Base-by-base conservation (phyloP, 2,329 filamentous ascomycete genomes). In the Monosporascus sp. region DNA sequence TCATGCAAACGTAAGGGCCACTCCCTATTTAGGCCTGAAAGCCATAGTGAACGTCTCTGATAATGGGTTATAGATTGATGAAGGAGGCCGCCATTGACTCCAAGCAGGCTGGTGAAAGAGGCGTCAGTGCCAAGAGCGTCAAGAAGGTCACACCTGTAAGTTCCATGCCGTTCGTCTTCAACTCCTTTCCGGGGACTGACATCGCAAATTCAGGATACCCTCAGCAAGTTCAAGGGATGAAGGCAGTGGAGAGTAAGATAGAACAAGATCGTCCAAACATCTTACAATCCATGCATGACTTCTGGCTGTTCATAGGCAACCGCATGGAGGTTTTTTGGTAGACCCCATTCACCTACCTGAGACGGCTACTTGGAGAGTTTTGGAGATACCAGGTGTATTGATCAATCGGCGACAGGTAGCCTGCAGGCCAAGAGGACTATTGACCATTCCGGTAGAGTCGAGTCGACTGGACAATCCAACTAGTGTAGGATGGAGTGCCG, bases 1-100 rank as follows among this genome's bases (percentile, higher is more conserved):
- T 96, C 61, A 86, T 96, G 81, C 79, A 84, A 65, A 77, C 74
- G 81, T 83, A 69, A 50, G 74, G 39, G 38, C 6, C 15, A 8
- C 27, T 27, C 31, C 44, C 8, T 27, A 3, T n/a, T 15, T 34
- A 18, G 18, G 3, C 15, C 3, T 7, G 17, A 6, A 36, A 44
- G 24, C 7, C 6, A 11, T 14, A 11, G 31, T 11, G 31, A 17
- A 44, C 42, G 34, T 17, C 54, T 59, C 52, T 56, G 25, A 61
- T 39, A 5, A 31, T 50, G 18, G 6, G 6, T 11, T 17, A 47
- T 60, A 92, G 89, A 44, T 75, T 95, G 50, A 80, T 95, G 68
- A 90, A 88, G 60, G 90, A 94, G 72, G 87, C 90, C 0, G 79
- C 82, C 2, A 93, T 93, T 56, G 82, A 85, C 62, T 84, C 88